Evolutionary conservation across 176 grass and related monocot species (phyloP).

Genomic region (Rhipidocladum racemiflorum): DNA sequence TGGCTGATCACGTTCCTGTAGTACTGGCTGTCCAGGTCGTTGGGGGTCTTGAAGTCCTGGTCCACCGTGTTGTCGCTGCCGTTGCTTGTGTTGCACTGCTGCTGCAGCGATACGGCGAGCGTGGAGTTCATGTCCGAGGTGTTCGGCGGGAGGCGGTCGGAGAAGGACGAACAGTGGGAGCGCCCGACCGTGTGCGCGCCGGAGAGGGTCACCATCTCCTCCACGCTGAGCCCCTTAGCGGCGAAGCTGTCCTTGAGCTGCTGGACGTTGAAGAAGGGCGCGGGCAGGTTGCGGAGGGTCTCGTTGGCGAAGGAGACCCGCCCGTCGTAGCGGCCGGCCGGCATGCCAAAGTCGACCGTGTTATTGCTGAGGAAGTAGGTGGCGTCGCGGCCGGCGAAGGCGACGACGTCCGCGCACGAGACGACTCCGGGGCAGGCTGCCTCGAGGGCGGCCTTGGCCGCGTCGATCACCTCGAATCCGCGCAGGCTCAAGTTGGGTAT

Average conservation of each 20-base stretch:
- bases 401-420: constrained; percentile 49
- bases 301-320: neutral
- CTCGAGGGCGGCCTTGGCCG: constrained; percentile 41
- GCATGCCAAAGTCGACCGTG: constrained; percentile 24
- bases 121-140: constrained; percentile 25
- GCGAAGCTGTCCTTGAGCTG: constrained; percentile 28
- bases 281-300: neutral
- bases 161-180: constrained; percentile 58
- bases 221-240: constrained; percentile 20
- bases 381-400: constrained; percentile 49
- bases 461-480: constrained; percentile 63
- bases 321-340: constrained; percentile 44
- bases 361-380: neutral
- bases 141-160: constrained; percentile 18
- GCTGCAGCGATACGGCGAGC: neutral
- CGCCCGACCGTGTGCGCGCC: constrained; percentile 54
- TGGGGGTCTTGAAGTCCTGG: constrained; percentile 1
- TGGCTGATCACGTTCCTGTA: constrained; percentile 25
- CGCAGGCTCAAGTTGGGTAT: constrained; percentile 37
- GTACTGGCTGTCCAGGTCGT: constrained; percentile 36
- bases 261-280: neutral
- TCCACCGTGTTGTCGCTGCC: neutral
- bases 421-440: constrained; percentile 22
- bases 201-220: constrained; percentile 52
- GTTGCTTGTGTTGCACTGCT: neutral